Evolutionary conservation across 2,329 filamentous ascomycete genomes (phyloP).

Genomic region (Beauveria sp.): DNA sequence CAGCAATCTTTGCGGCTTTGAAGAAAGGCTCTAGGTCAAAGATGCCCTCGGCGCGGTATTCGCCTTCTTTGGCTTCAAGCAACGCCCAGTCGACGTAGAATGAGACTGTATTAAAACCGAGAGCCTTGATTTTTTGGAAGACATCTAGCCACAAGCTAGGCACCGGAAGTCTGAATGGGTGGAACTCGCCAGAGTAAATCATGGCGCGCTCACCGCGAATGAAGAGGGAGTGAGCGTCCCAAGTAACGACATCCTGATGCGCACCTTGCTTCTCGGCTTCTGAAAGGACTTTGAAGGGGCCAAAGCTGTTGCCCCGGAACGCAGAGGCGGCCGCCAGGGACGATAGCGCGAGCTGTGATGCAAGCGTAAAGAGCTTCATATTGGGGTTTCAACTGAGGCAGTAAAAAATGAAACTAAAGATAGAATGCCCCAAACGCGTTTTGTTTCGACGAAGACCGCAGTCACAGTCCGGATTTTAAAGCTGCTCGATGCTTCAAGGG

Average conservation of each 20-base stretch:
- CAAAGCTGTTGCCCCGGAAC: background rate
- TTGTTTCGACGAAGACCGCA: background rate
- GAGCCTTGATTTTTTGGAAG: slow-evolving; percentile 66
- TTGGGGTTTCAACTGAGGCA: background rate
- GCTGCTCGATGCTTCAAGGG: too few relatives aligned
- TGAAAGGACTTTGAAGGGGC: background rate
- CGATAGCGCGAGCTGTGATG: slow-evolving; percentile 2
- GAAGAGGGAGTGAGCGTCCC: slow-evolving; percentile 59
- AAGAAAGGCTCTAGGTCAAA: slow-evolving; percentile 65
- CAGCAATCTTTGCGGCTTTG: slow-evolving; percentile 55
- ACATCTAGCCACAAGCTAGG: slow-evolving; percentile 50
- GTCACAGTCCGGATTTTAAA: background rate
- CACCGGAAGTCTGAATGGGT: slow-evolving; percentile 43
- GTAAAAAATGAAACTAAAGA: background rate
- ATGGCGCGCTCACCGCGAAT: slow-evolving; percentile 59
- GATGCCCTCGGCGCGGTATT: slow-evolving; percentile 57
- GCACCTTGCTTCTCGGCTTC: background rate
- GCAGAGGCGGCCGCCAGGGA: background rate
- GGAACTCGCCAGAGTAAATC: slow-evolving; percentile 60
- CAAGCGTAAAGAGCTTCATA: slow-evolving; percentile 1
- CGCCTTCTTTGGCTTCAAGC: slow-evolving; percentile 58
- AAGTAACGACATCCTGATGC: slow-evolving; percentile 39
- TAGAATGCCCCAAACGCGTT: too few relatives aligned
- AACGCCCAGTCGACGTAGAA: slow-evolving; percentile 68
- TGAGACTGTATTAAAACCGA: slow-evolving; percentile 64